phyloP scores from a whole-genome alignment of 1,284 basidiomycete species.

The Cutaneotrichosporon sp. region DNA sequence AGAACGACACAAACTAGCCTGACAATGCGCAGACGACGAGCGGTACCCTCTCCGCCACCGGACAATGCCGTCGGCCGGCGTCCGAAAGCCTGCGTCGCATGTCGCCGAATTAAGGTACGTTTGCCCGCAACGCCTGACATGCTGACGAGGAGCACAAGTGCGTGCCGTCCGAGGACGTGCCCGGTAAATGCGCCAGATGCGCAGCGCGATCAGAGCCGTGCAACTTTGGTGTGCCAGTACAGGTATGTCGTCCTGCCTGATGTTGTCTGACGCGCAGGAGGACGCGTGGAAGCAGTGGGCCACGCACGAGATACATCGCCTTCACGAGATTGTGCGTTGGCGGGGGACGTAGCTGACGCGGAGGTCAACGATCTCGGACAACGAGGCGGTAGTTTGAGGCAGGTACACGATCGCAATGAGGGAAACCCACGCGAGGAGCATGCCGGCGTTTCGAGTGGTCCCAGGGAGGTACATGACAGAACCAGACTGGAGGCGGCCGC shows the following conservation, averaged over 20 bases:
- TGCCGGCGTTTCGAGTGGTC: too few relatives aligned
- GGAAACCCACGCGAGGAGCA: too few relatives aligned
- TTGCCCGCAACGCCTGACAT: too few relatives aligned
- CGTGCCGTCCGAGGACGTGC: background rate
- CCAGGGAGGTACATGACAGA: too few relatives aligned
- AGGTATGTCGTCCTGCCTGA: background rate
- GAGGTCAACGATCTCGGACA: too few relatives aligned
- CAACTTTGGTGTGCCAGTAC: background rate
- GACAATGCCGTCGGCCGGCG: background rate
- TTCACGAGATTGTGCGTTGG: background rate
- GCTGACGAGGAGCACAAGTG: slow-evolving; percentile 2
- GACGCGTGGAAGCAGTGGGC: slow-evolving; percentile 6
- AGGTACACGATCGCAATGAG: too few relatives aligned
- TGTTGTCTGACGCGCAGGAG: background rate
- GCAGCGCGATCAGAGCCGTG: background rate
- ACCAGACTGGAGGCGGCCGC: too few relatives aligned
- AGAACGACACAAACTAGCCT: too few relatives aligned
- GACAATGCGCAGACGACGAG: too few relatives aligned
- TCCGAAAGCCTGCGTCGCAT: background rate
- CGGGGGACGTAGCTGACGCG: too few relatives aligned
- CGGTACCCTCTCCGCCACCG: background rate
- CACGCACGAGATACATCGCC: background rate
- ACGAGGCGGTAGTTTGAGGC: too few relatives aligned
- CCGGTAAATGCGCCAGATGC: background rate
- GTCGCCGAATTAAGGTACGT: background rate